Evolutionary conservation across 2,329 filamentous ascomycete genomes (phyloP), one percentile per base, ranked within the genome.

Genomic region (Apiospora aurea): DNA sequence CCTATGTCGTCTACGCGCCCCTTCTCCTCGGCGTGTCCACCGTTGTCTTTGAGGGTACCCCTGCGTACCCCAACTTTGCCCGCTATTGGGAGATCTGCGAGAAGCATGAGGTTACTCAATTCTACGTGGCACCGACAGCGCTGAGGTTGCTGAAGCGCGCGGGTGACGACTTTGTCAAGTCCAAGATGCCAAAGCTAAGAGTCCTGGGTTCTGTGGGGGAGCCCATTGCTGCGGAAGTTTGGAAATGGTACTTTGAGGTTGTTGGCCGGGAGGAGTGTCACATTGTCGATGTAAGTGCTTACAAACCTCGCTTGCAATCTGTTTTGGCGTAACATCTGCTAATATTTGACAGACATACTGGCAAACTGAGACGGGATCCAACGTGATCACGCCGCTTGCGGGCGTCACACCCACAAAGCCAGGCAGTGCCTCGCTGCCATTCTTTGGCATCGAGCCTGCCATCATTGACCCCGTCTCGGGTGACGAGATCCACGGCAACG

Each of bases 71-170:
- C 78, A 93, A 97, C 87, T 99, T 98, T 87, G 98, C 96, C 72
- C 91, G 96, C 77, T 99, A 99, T 87, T 99, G 96, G 96, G 95
- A 98, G 76, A 96, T 98, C 70, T 96, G 98, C 82, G 94, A 95
- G 78, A 94, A 97, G 87, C 93, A 99, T 86, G 89, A 93, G 76
- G 93, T 99, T 76, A 98, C 95, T 26, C 96, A 99, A 79, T 99
- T 99, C 87, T 99, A 99, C 82, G 96, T 98, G 73, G 96, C 96
- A 1, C 96, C 96, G 29, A 99, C 96, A 34, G 96, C 96, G 14
- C 87, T 99, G 82, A 91, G 96, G 77, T 84, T 99, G 78, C 87
- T 99, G 79, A 99, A 99, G 90, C 94, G 96, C 76, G 96, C 96
- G 43, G 96, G 96, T 73, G 92, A 98, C 81, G 90, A 98, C 80